Evolutionary conservation across 1,284 basidiomycete genomes (phyloP), one percentile per base, ranked within the genome.

Genomic region (Ceratobasidium sp.): DNA sequence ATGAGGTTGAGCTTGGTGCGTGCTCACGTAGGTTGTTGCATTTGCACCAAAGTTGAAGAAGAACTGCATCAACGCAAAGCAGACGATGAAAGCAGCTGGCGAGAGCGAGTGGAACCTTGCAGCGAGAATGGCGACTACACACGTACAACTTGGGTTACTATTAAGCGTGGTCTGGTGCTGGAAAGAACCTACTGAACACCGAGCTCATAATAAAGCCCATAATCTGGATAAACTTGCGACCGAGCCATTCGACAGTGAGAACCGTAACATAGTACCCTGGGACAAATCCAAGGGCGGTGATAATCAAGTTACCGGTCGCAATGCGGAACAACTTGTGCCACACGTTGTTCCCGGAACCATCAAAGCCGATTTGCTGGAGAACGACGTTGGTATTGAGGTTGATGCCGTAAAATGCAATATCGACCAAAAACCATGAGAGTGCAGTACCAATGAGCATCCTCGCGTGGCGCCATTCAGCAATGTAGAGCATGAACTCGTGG

Each of bases 301-400:
- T 88, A 81, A 93, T 92, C 54, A 92, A 85, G 78, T 88, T 89
- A n/a, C 91, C 91, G 0, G 88, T 87, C 0, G 89, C 87, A 64
- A 92, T 85, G 76, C 88, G 88, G 86, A 90, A 91, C 13, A 92
- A 84, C 49, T 87, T 85, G 66, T 89, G 83, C 91, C 90, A 92
- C 4, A 89, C 84, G 0, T 88, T 86, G 40, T 67, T 74, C 6
- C 90, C 90, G 0, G 82, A 81, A 9, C 90, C 91, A 76, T 86
- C 90, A 77, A 87, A 92, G 2, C 90, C 90, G 29, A 92, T 92
- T 81, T 90, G 86, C 79, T 90, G 85, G 7, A 92, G 86, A 15
- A 92, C 92, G 79, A 92, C 90, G 80, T 90, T 91, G 80, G 91
- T 89, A 86, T 94, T 94, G 59, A 94, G 84, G 83, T 93, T 93